Base-by-base conservation (phyloP, 2,329 filamentous ascomycete genomes). In the Phialophora expanda region DNA sequence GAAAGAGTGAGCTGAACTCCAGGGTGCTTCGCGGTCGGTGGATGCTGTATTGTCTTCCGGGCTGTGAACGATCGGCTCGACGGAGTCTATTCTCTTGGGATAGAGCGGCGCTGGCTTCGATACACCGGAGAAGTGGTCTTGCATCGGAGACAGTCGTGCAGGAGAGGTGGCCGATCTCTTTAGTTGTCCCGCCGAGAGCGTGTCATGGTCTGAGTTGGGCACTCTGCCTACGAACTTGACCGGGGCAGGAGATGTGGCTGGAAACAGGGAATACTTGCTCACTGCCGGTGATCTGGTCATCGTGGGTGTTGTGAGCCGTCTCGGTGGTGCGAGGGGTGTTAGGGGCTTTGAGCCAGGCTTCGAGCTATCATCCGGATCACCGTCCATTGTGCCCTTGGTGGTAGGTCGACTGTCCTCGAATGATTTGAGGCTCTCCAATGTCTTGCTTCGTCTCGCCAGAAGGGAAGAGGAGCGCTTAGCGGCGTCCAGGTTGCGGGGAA, bases 221-320 rank as follows among this genome's bases (percentile, higher is more conserved):
- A 50, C 30, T 38, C 63, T 58, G 9, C 61, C 58, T 14, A 57
- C 6, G 26, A 62, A 55, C 54, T 66, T 69, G 32, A 66, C 60
- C 0, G 61, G 53, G 4, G 67, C 59, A 12, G 66, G 62, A 46
- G 69, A 66, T 17, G 70, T 66, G 22, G 63, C 62, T 28, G 71
- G 71, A 34, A 72, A 72, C 12, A 72, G 38, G 12, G 71, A 72
- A 56, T 72, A 72, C 63, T 70, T 71, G 51, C 65, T 66, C 12
- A 48, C 62, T n/a, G 64, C 63, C 8, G 67, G 65, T 7, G 65
- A 65, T 50, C 54, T 66, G 20, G 61, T 62, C 32, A 57, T 57
- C 12, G 62, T 65, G 22, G 66, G 64, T 8, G 59, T 69, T 11
- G 56, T 66, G n/a, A 67, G 38, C n/a, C 51, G 56, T 64, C 63